Base-by-base conservation (phyloP, 208 protist species). In the Trypanosoma boissoni region DNA sequence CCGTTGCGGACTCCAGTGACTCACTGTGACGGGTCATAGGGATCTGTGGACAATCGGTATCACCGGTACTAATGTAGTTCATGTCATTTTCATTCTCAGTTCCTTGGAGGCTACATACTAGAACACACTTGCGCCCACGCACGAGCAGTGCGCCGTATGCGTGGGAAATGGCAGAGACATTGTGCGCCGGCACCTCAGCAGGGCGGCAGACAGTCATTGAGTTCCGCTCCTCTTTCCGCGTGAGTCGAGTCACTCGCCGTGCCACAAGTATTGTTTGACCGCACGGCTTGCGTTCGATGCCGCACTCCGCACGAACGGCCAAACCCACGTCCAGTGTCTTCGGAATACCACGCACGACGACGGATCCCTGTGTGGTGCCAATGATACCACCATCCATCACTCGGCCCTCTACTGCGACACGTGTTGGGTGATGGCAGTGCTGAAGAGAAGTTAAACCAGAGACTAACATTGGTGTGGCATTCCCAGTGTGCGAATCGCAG, bases 91-190 rank as follows among this genome's bases (percentile, higher is more conserved):
- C n/a, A n/a, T n/a, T n/a, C n/a, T n/a, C n/a, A n/a, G n/a, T n/a
- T n/a, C n/a, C n/a, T n/a, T n/a, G n/a, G n/a, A 46, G 42, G 37
- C 44, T 50, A 32, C 87, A 80, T 48, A 84, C 73, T 49, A 94
- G 72, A 9, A 77, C 87, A 62, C 87, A 94, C 66, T 94, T 91
- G 18, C 84, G 83, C 23, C 87, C 87, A 12, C 87, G 83, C 44
- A 94, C 58, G 46, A 94, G 68, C 43, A 94, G 37, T 7, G 74
- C 82, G 9, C 87, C 87, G 65, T 83, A 85, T 46, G 61, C 63
- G 67, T 91, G 67, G 2, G 78, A 49, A 10, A 91, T 70, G 28
- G 52, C 16, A 16, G 83, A 91, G 8, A 79, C 56, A 34, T 86
- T 81, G 68, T 91, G 90, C 39, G 28, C 36, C 37, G 74, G 53